Evolutionary conservation across 202 grass and related monocot genomes (phyloP), one percentile per base, ranked within the genome.

Genomic region (Zizania palustris): DNA sequence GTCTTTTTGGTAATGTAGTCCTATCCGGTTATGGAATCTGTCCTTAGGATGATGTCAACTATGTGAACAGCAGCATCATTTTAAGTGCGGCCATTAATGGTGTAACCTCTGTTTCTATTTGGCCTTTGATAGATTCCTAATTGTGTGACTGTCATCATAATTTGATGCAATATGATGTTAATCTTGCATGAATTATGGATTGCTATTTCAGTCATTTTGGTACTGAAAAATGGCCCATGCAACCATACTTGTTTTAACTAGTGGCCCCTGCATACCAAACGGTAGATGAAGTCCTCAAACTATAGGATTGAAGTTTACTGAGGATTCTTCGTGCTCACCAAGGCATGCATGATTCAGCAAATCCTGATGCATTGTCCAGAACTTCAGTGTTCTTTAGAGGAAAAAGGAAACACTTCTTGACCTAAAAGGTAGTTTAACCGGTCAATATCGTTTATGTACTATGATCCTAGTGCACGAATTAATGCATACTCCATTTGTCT

Each of bases 361-460:
- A 73, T 28, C 39, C 6, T 20, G 51, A 59, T 69, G 39, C 16
- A 46, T 36, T 73, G 62, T 14, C 74, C 9, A 34, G 6, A 73
- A 33, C 57, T 81, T 73, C 46, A 71, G 14, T 34, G 41, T 81
- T 81, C 36, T 60, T 43, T 13, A 67, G 22, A n/a, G n/a, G n/a
- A 33, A 5, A 21, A 1, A 33, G 11, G 43, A 73, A 43, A 19
- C 12, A 8, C 41, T 66, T 36, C 37, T 57, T 78, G 9, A 67
- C 34, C 48, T 14, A 34, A 68, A 56, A 57, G 20, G 6, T 48
- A 68, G 63, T 18, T 67, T 68, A 46, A 67, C 19, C 19, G 43
- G 11, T 18, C 14, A 10, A 20, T 16, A 33, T 49, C 9, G 28
- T 58, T 68, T 49, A 28, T 69, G 41, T 19, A 69, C 51, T 50